Evolutionary conservation across 441 rosid genomes (phyloP).

Genomic region (Biscutella auriculata): DNA sequence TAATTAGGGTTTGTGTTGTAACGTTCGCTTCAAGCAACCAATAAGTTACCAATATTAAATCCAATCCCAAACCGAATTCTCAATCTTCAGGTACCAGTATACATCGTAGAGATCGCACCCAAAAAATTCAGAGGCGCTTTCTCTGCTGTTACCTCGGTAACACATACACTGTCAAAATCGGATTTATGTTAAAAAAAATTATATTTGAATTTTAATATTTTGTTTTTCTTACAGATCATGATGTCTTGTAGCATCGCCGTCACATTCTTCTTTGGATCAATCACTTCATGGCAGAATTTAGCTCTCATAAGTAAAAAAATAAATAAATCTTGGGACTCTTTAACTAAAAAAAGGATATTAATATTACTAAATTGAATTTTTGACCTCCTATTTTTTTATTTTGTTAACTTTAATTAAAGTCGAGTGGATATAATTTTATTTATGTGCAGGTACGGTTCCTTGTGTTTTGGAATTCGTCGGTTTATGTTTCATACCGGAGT

Average conservation of each 20-base stretch:
- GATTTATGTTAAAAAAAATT: no score
- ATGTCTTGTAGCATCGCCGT: constrained; percentile 28
- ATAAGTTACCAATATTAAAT: background rate
- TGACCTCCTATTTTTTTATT: background rate
- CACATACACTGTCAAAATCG: background rate
- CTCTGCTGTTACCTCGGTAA: constrained; percentile 32
- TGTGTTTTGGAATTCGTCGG: constrained; percentile 36
- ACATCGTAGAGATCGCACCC: constrained; percentile 62
- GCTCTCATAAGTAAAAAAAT: constrained; percentile 38
- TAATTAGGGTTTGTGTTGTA: background rate
- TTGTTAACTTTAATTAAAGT: background rate
- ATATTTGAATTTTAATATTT: no score
- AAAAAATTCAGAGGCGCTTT: constrained; percentile 45
- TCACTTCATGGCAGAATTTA: constrained; percentile 43
- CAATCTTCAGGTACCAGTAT: constrained; percentile 38
- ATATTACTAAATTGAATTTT: background rate
- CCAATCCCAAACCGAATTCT: background rate
- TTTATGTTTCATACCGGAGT: constrained; percentile 45
- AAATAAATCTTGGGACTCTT: background rate
- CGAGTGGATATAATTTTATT: background rate
- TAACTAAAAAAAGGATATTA: background rate
- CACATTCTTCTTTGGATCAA: constrained; percentile 36
- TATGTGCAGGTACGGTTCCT: constrained; percentile 43
- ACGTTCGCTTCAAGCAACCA: background rate
- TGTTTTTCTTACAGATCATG: constrained; percentile 26